Evolutionary conservation across 2,329 filamentous ascomycete species (phyloP).

Genomic region (Periconia sp.): DNA sequence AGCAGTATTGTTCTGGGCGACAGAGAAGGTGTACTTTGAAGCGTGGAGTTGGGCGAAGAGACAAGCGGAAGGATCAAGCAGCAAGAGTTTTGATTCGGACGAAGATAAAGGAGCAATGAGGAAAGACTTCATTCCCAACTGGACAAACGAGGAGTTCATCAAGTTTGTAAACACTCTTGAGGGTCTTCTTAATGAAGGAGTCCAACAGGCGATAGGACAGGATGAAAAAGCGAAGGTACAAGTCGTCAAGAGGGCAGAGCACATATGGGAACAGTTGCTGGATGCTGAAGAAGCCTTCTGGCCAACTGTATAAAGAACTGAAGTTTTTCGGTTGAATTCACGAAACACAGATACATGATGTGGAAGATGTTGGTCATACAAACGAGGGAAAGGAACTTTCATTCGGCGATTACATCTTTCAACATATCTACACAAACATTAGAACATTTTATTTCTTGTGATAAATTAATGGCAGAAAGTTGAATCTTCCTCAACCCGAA

Average conservation of each 20-base stretch:
- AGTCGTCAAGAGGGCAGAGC: slow-evolving; percentile 24
- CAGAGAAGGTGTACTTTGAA: slow-evolving; percentile 39
- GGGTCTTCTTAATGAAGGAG: slow-evolving; percentile 55
- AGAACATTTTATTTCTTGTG: too few species aligned
- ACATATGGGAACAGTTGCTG: slow-evolving; percentile 28
- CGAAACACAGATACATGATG: too few species aligned
- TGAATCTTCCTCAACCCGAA: too few species aligned
- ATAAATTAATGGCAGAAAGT: too few species aligned
- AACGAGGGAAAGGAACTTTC: too few species aligned
- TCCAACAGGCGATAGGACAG: slow-evolving; percentile 17
- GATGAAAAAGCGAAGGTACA: slow-evolving; percentile 23
- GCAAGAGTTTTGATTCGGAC: slow-evolving; percentile 44
- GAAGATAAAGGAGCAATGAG: slow-evolving; percentile 66
- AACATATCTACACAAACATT: too few species aligned
- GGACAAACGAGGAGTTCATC: slow-evolving; percentile 64
- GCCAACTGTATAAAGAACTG: slow-evolving; percentile 19
- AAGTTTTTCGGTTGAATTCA: too few species aligned
- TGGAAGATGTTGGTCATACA: too few species aligned
- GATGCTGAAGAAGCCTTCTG: slow-evolving; percentile 40
- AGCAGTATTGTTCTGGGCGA: slow-evolving; percentile 34
- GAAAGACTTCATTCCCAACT: slow-evolving; percentile 68
- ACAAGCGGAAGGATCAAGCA: slow-evolving; percentile 8
- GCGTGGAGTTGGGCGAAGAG: slow-evolving; percentile 37
- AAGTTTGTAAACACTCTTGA: slow-evolving; percentile 60
- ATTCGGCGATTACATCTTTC: too few species aligned